Evolutionary conservation across 2,329 filamentous ascomycete species (phyloP), one percentile per base, ranked within the genome.

Genomic region (Claviceps sp.): DNA sequence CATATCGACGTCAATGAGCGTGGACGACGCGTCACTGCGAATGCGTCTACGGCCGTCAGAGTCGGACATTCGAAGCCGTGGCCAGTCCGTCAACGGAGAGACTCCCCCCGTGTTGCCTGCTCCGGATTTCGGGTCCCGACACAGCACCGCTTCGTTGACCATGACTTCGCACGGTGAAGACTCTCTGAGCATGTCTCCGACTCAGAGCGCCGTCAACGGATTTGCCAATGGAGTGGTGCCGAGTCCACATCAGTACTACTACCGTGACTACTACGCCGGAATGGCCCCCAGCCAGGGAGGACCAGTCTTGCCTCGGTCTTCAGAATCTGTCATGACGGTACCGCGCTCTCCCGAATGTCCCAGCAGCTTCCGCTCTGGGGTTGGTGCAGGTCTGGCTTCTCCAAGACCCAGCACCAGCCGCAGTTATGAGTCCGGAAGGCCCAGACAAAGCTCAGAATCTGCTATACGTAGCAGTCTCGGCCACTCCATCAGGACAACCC

Each of bases 111-210:
- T 73, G 51, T 64, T 84, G 16, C 83, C 84, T 0, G 75, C 82
- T 2, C 79, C 81, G 2, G 84, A 88, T 53, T 85, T 85, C 63
- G 71, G 72, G 50, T 77, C 77, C 56, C 80, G 82, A 50, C 73
- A 80, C 59, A 87, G 82, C 61, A 83, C 26, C 26, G 8, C 26
- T 30, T 30, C 26, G 26, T 30, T 30, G 26, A 10, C 26, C 26
- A 30, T 30, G 26, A 30, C 1, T 3, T 8, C 8, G 8, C 26
- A 30, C 8, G 26, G 26, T 8, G 26, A 30, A 30, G 26, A 80
- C 30, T 81, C 83, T 50, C 82, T 87, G 59, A 76, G 75, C 41
- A 72, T 81, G 52, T 81, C 82, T 11, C 77, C 81, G 8, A 72
- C 73, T 49, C 62, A 73, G 47, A 65, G 57, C 19, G 56, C 54